Evolutionary conservation across 176 grass and related monocot genomes (phyloP), one percentile per base, ranked within the genome.

Genomic region (Aegilops umbellulata): DNA sequence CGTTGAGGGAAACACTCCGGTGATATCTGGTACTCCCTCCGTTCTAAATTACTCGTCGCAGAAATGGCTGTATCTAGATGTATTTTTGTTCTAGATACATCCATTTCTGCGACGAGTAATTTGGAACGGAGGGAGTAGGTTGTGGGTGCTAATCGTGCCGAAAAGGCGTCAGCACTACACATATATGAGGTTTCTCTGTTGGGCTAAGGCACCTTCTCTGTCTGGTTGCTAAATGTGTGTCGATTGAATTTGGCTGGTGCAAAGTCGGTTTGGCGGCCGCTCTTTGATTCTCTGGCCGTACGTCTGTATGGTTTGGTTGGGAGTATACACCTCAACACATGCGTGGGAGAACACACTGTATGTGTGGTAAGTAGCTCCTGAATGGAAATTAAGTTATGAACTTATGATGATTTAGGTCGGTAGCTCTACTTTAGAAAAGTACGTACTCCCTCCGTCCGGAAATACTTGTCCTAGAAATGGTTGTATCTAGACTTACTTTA

Each of bases 11-110:
- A 39, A 69, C 27, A 36, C 32, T 44, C 57, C 14, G 65, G 89
- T 80, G 82, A 64, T 57, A 85, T 83, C 65, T 80, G 41, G 80
- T n/a, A n/a, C n/a, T n/a, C n/a, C n/a, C n/a, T n/a, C n/a, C n/a
- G n/a, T n/a, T n/a, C n/a, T n/a, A n/a, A n/a, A n/a, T n/a, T n/a
- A n/a, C n/a, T n/a, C n/a, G n/a, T n/a, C n/a, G n/a, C n/a, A n/a
- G n/a, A n/a, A n/a, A n/a, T n/a, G n/a, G n/a, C n/a, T n/a, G n/a
- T n/a, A n/a, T n/a, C n/a, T n/a, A n/a, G n/a, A n/a, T n/a, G n/a
- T n/a, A n/a, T n/a, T n/a, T n/a, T n/a, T n/a, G n/a, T n/a, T n/a
- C n/a, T n/a, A n/a, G n/a, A n/a, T n/a, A n/a, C n/a, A n/a, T n/a
- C n/a, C n/a, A n/a, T n/a, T n/a, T n/a, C n/a, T n/a, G n/a, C n/a